Evolutionary conservation across 164 flowering plant species (phyloP).

Genomic region (Liquidambar formosana): DNA sequence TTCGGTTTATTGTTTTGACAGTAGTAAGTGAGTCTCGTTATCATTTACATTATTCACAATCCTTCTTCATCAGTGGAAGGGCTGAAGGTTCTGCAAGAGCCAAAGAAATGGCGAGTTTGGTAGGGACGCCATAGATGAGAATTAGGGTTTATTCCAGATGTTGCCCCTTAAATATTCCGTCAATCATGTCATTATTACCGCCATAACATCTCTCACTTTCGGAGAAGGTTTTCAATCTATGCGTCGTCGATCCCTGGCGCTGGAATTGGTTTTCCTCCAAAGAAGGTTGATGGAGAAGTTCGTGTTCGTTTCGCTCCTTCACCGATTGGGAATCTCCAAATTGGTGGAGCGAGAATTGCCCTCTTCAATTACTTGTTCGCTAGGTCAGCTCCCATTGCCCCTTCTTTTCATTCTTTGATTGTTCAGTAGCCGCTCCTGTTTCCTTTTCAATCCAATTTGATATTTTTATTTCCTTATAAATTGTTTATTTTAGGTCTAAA

Average conservation of each 20-base stretch:
- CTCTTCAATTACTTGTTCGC: constrained; percentile 93
- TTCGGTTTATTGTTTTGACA: too few species aligned
- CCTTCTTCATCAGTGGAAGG: neutral
- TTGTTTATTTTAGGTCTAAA: constrained; percentile 51
- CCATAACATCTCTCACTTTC: neutral
- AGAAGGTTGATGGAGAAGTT: constrained; percentile 42
- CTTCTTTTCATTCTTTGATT: neutral
- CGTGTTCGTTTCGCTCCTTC: constrained; percentile 97
- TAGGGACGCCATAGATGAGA: constrained; percentile 46
- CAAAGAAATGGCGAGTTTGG: constrained; percentile 33
- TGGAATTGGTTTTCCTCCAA: constrained; percentile 15
- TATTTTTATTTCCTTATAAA: neutral
- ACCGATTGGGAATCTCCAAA: constrained; percentile 95
- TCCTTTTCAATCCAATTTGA: too few species aligned
- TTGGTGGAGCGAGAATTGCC: constrained; percentile 96
- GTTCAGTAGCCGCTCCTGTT: too few species aligned
- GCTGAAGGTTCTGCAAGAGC: neutral
- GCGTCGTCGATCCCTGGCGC: constrained; percentile 22
- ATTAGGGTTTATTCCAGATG: constrained; percentile 42
- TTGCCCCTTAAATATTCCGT: constrained; percentile 29
- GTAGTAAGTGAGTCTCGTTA: too few species aligned
- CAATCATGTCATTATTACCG: constrained; percentile 13
- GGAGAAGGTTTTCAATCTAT: constrained; percentile 35
- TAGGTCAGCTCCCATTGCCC: constrained; percentile 43
- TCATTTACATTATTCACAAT: too few species aligned